Conservation (phyloP, 2,329 filamentous ascomycete species). For the Penicillium sclerotigenum region DNA sequence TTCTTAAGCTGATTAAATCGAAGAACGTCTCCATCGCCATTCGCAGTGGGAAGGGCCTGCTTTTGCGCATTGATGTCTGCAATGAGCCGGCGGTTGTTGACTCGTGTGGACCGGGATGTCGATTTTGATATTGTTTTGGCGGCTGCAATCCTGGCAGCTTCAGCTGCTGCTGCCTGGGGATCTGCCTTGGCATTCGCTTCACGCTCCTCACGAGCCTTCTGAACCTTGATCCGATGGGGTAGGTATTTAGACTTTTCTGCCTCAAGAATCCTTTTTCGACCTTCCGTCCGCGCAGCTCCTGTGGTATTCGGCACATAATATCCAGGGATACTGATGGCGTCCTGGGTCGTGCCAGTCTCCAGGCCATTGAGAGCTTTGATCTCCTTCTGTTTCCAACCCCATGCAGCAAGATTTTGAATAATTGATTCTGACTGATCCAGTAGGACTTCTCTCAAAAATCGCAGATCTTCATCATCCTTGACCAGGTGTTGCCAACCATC, state of each 20-base stretch:
- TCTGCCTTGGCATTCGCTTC: constrained; percentile 68
- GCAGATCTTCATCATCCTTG: constrained; percentile 67
- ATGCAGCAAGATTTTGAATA: constrained; percentile 58
- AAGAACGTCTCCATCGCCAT: constrained; percentile 80
- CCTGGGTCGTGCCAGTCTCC: constrained; percentile 54
- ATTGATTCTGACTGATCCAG: constrained; percentile 46
- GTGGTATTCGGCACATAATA: constrained; percentile 83
- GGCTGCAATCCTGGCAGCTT: constrained; percentile 68
- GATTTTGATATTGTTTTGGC: constrained; percentile 82
- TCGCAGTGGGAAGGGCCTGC: constrained; percentile 65
- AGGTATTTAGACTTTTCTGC: constrained; percentile 98
- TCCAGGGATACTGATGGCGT: constrained; percentile 56
- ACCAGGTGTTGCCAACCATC: constrained; percentile 67
- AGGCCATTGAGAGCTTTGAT: constrained; percentile 66
- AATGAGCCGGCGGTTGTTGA: constrained; percentile 90
- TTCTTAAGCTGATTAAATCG: constrained; percentile 99
- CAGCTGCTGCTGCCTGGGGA: constrained; percentile 62
- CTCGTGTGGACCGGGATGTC: constrained; percentile 87
- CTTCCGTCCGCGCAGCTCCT: constrained; percentile 86
- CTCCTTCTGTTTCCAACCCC: constrained; percentile 70
- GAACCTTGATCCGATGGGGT: constrained; percentile 94
- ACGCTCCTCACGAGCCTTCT: constrained; percentile 86
- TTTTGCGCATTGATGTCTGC: constrained; percentile 96
- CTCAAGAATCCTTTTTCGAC: constrained; percentile 91
- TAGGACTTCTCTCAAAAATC: constrained; percentile 54